Evolutionary conservation across 2,329 filamentous ascomycete species (phyloP).

Genomic region (Talaromyces sp.): DNA sequence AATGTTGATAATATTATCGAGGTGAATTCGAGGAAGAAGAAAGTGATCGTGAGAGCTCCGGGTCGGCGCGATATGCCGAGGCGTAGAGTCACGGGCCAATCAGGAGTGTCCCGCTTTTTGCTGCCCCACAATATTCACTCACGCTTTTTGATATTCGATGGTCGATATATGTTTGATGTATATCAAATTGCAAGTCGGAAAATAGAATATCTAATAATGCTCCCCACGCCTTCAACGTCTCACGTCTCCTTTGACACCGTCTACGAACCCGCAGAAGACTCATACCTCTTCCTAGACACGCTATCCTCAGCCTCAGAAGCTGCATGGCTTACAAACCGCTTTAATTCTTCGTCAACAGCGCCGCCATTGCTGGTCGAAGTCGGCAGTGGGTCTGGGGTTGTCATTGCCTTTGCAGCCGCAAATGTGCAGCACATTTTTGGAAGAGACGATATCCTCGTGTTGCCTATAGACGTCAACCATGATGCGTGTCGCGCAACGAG

Average conservation of each 20-base stretch:
- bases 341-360: constrained; percentile 38
- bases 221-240: constrained; percentile 87
- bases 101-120: constrained; percentile 15
- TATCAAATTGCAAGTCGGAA: not conserved
- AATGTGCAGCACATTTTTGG: constrained; percentile 70
- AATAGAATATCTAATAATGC: constrained; percentile 49
- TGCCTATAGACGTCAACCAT: constrained; percentile 78
- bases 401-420: constrained; percentile 80
- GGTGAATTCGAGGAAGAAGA: not conserved
- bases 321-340: constrained; percentile 60
- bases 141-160: not conserved
- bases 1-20: not conserved
- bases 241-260: constrained; percentile 84
- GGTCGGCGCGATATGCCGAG: constrained; percentile 10
- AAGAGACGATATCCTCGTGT: constrained; percentile 60
- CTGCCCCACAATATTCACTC: constrained; percentile 7
- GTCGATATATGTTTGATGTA: not conserved
- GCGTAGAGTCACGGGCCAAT: constrained; percentile 7
- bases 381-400: constrained; percentile 85
- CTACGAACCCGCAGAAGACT: constrained; percentile 95
- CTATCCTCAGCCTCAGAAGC: constrained; percentile 67
- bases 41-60: not conserved
- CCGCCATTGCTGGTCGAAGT: constrained; percentile 68
- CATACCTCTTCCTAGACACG: constrained; percentile 87
- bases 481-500: constrained; percentile 73